A percentile compares a stretch with the other conserved stretches of the same genome.
phyloP scores from a whole-genome alignment of 371 early-diverging fungal species.

The Syncephalis plumigaleata region DNA sequence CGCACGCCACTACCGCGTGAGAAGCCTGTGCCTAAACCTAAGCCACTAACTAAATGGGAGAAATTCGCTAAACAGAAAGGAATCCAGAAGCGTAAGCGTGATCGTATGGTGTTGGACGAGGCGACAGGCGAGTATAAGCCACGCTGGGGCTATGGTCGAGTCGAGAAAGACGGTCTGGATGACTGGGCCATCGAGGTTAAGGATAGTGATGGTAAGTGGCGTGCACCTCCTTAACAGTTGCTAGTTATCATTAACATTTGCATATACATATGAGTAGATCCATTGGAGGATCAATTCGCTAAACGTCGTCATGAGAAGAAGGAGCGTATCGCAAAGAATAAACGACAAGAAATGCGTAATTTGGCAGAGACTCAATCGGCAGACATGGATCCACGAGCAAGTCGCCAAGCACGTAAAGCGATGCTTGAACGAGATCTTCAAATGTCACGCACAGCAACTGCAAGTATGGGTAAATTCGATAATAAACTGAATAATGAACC shows the following conservation, averaged over 20 bases:
- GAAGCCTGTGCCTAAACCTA: conserved; percentile 76
- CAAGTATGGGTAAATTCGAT: conserved; percentile 83
- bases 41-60: conserved; percentile 94
- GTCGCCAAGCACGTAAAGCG: conserved; percentile 33
- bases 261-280: conserved; percentile 25
- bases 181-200: conserved; percentile 92
- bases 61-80: conserved; percentile 97
- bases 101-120: conserved; percentile 77
- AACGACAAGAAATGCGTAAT: conserved; percentile 68
- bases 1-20: conserved; percentile 64
- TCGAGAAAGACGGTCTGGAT: conserved; percentile 40
- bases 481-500: conserved; percentile 51
- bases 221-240: neutral
- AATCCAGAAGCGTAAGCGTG: conserved; percentile 78
- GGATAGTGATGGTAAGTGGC: conserved; percentile 27
- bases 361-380: conserved; percentile 46
- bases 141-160: conserved; percentile 83
- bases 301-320: conserved; percentile 64
- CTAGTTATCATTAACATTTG: neutral
- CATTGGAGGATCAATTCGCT: conserved; percentile 71
- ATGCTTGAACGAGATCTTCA: conserved; percentile 46
- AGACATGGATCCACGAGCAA: conserved; percentile 20
- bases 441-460: conserved; percentile 60
- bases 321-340: conserved; percentile 73
- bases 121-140: conserved; percentile 71